Evolutionary conservation across 306 rosid species (phyloP).

Genomic region (Fragaria nilgerrensis): DNA sequence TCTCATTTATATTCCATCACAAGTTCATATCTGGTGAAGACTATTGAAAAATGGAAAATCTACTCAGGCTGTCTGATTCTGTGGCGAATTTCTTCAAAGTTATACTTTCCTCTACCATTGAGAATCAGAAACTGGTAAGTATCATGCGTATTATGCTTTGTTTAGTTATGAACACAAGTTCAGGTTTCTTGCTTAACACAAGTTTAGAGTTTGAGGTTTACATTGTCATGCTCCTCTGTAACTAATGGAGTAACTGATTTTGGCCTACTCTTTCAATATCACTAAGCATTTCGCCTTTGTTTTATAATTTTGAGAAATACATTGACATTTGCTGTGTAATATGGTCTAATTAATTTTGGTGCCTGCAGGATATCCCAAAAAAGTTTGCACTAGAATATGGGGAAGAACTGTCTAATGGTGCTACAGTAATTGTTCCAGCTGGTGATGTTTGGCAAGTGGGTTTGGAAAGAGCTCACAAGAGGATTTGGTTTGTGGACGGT

Average conservation of each 20-base stretch:
- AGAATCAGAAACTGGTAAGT: conserved; percentile 16
- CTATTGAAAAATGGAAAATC: neutral
- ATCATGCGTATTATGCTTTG: neutral
- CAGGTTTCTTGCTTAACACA: neutral
- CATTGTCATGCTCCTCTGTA: neutral
- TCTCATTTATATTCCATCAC: too few species aligned
- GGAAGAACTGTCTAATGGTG: conserved; percentile 3
- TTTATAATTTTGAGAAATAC: neutral
- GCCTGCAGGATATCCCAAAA: conserved; percentile 17
- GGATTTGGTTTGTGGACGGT: conserved; percentile 11
- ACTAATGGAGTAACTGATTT: neutral
- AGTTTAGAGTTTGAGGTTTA: neutral
- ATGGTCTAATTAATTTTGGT: neutral
- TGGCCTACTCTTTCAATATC: neutral
- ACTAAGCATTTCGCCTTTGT: neutral
- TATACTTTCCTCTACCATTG: neutral
- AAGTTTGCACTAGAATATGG: conserved; percentile 11
- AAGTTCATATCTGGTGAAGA: neutral
- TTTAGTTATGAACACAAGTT: neutral
- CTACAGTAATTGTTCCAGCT: conserved; percentile 14
- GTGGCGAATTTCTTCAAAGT: conserved; percentile 17
- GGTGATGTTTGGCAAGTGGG: conserved; percentile 28
- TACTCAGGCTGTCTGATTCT: neutral
- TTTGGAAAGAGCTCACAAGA: conserved; percentile 5
- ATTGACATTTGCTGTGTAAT: neutral